A percentile compares a stretch with the other conserved stretches of the same genome.
Conservation (phyloP, 495 filamentous ascomycete species). For the Opeltia flavorubescens region DNA sequence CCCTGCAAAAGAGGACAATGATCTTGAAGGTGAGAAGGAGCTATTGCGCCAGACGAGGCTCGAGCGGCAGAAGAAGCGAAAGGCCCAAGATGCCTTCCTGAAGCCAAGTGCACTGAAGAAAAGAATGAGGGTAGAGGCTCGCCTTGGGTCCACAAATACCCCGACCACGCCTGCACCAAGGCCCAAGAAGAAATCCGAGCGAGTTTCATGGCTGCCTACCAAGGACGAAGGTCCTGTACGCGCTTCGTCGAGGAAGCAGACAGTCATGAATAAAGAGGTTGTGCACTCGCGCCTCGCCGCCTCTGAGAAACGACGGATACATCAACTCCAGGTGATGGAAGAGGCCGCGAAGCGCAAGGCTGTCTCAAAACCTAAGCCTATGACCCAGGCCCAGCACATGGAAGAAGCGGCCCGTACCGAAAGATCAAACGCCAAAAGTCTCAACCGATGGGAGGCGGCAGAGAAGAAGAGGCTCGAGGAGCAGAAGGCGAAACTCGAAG, state of each 20-base stretch:
- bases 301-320: conserved; percentile 63
- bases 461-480: conserved; percentile 79
- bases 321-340: conserved; percentile 74
- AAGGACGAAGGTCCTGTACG: conserved; percentile 65
- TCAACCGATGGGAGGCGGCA: conserved; percentile 86
- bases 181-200: conserved; percentile 87
- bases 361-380: conserved; percentile 55
- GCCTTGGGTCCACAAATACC: conserved; percentile 28
- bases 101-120: conserved; percentile 38
- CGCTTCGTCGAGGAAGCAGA: conserved; percentile 69
- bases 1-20: conserved; percentile 43
- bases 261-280: conserved; percentile 70
- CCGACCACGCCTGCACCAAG: conserved; percentile 37
- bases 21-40: conserved; percentile 49
- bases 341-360: conserved; percentile 68
- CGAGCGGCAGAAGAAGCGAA: conserved; percentile 55
- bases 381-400: conserved; percentile 84
- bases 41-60: conserved; percentile 43
- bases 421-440: conserved; percentile 71
- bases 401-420: conserved; percentile 74
- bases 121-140: conserved; percentile 51
- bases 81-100: conserved; percentile 42
- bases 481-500: conserved; percentile 63
- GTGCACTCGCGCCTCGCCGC: conserved; percentile 73
- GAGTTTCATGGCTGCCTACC: conserved; percentile 75